Evolutionary conservation across 176 grass and related monocot genomes (phyloP), one percentile per base, ranked within the genome.

Genomic region (Elymus sibiricus): DNA sequence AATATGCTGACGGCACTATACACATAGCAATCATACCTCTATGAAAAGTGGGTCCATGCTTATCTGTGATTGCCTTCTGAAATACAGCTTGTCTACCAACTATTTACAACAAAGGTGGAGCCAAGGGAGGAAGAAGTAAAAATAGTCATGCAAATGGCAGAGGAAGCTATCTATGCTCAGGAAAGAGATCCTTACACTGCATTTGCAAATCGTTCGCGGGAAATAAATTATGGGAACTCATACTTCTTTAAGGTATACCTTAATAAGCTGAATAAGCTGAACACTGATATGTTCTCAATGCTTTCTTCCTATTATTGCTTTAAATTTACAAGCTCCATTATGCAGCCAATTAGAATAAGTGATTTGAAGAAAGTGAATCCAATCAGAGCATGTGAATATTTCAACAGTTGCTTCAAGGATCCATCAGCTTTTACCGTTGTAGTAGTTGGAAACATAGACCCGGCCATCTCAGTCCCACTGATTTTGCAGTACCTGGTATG

Each of bases 111-210:
- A 82, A 93, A 94, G 84, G 94, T 96, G 87, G 97, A 94, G 72
- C 90, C 97, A 82, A 92, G 97, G 70, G 94, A 99, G 64, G 97
- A 94, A 94, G 97, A 99, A 79, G 94, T 99, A 39, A 96, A 95
- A 85, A 99, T 95, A 86, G 97, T 99, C 76, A 96, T 99, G 97
- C 97, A 99, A 94, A 99, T 99, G 97, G 90, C 97, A 27, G 97
- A 96, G 89, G 97, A 99, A 92, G 97, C 97, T 89, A 96, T 99
- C 66, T 91, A 95, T 88, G 97, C 97, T 83, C 97, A 99, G 92
- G 97, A 99, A 87, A 91, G 97, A 78, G 97, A 99, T 86, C 97
- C 97, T 56, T 99, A 90, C 88, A 99, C 94, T 82, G 97, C 92
- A 83, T 99, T 92, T 96, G 90, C 97, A 51, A 99, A 99, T 93